A percentile compares a stretch with the other conserved stretches of the same genome.
Conservation (phyloP, 1,284 basidiomycete species). For the Irpex sp. region DNA sequence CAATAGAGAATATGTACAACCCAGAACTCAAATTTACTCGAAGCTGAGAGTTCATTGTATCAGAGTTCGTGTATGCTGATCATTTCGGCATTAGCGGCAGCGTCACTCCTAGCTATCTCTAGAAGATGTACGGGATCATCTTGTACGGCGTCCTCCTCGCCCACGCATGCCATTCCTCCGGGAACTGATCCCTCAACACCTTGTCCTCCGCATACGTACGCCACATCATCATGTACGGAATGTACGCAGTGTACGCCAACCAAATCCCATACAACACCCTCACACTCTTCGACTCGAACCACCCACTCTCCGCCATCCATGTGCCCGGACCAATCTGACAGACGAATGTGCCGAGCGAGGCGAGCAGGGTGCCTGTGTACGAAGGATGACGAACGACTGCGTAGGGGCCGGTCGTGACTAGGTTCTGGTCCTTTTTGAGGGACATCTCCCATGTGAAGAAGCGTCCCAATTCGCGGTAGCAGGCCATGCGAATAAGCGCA, state of each 20-base stretch:
- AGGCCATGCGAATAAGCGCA: constrained; percentile 24
- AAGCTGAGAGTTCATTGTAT: no score
- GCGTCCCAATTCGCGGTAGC: constrained; percentile 28
- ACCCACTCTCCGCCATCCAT: constrained; percentile 12
- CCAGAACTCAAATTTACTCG: no score
- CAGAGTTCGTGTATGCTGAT: no score
- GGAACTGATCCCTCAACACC: constrained; percentile 9
- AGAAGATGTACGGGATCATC: constrained; percentile 4
- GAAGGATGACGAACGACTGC: constrained; percentile 31
- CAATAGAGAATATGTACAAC: no score
- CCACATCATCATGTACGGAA: background rate
- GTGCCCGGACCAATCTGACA: constrained; percentile 6
- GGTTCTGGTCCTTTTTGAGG: constrained; percentile 24
- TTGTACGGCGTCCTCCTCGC: constrained; percentile 4
- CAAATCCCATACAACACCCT: background rate
- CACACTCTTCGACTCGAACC: background rate
- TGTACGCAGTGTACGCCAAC: background rate
- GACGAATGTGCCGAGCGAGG: constrained; percentile 11
- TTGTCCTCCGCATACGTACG: constrained; percentile 16
- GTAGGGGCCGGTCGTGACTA: constrained; percentile 32
- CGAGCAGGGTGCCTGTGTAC: constrained; percentile 26
- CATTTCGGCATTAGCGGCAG: no score
- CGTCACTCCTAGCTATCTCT: background rate
- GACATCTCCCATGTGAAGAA: constrained; percentile 33
- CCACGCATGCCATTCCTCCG: background rate